phyloP scores from a whole-genome alignment of 2,329 filamentous ascomycete genomes.

The Talaromyces pinophilus region DNA sequence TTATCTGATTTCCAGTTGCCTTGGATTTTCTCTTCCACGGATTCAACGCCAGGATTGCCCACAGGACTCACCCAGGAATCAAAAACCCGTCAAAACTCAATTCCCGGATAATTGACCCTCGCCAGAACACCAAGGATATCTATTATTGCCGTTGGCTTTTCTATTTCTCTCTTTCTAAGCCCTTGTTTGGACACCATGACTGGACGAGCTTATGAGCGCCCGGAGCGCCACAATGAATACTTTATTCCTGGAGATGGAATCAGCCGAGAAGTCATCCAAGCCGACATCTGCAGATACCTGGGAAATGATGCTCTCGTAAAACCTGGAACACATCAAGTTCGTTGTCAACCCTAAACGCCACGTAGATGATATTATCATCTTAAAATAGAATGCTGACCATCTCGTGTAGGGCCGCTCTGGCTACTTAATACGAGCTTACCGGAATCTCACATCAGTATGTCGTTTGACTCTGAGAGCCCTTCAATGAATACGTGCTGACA shows the following conservation, averaged over 20 bases:
- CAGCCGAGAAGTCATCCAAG: constrained; percentile 79
- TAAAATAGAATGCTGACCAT: constrained; percentile 9
- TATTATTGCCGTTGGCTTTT: constrained; percentile 18
- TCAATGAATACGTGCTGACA: constrained; percentile 20
- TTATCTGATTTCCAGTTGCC: constrained; percentile 5
- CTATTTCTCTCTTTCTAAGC: constrained; percentile 28
- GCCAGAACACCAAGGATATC: constrained; percentile 8
- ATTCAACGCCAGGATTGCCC: constrained; percentile 17
- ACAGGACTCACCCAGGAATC: constrained; percentile 16
- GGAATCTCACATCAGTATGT: constrained; percentile 74
- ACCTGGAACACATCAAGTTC: constrained; percentile 72
- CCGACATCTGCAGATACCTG: constrained; percentile 80
- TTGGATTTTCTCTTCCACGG: constrained; percentile 8
- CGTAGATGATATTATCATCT: constrained; percentile 17
- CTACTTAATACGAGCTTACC: constrained; percentile 77
- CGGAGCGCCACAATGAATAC: constrained; percentile 67
- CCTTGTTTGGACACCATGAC: constrained; percentile 40
- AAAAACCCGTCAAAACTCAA: neutral
- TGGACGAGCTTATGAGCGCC: constrained; percentile 36
- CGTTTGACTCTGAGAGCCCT: constrained; percentile 20
- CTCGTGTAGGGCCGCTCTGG: constrained; percentile 61
- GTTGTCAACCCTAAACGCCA: constrained; percentile 34
- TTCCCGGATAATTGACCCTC: constrained; percentile 3
- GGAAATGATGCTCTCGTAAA: constrained; percentile 79
- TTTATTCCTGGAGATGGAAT: constrained; percentile 80